Percentiles rank a stretch among this genome's conserved stretches.
phyloP scores from a whole-genome alignment of 768 basidiomycete genomes.

The Psilocybe cyanescens region DNA sequence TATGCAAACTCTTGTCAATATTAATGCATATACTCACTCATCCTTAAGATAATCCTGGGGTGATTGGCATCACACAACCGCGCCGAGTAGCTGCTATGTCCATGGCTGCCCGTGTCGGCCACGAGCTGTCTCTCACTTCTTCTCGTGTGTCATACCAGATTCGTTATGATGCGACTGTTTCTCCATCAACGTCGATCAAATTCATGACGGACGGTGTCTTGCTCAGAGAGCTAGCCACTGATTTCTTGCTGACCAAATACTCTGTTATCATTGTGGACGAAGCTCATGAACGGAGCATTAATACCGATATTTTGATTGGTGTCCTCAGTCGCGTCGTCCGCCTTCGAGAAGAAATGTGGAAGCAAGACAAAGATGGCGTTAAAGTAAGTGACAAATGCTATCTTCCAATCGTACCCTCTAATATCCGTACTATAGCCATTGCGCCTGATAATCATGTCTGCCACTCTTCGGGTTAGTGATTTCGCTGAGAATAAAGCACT shows the following conservation, averaged over 20 bases:
- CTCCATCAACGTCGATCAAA: slow-evolving; percentile 89
- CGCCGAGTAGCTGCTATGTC: slow-evolving; percentile 97
- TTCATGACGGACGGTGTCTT: slow-evolving; percentile 99
- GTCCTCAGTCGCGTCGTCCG: slow-evolving; percentile 93
- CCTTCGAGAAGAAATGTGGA: slow-evolving; percentile 90
- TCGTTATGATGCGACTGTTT: slow-evolving; percentile 94
- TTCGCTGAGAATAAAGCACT: slow-evolving; percentile 86
- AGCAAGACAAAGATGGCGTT: slow-evolving; percentile 66
- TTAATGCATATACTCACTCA: slow-evolving; percentile 5
- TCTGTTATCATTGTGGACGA: slow-evolving; percentile 97
- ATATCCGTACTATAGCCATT: slow-evolving; percentile 58
- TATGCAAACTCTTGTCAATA: slow-evolving; percentile 34
- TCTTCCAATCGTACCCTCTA: not conserved
- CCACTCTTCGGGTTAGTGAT: slow-evolving; percentile 91
- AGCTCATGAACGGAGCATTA: slow-evolving; percentile 97
- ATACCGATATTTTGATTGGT: slow-evolving; percentile 96
- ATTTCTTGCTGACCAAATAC: slow-evolving; percentile 94
- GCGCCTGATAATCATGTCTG: slow-evolving; percentile 97
- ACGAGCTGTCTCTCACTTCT: slow-evolving; percentile 85
- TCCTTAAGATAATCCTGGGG: slow-evolving; percentile 86
- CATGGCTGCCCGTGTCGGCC: slow-evolving; percentile 91
- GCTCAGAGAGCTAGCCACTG: slow-evolving; percentile 87
- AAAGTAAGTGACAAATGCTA: slow-evolving; percentile 55
- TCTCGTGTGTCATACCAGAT: slow-evolving; percentile 95
- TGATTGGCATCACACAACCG: slow-evolving; percentile 98